Evolutionary conservation across 352 stramenopile genomes (phyloP).

Genomic region (Phytophthora sp.): DNA sequence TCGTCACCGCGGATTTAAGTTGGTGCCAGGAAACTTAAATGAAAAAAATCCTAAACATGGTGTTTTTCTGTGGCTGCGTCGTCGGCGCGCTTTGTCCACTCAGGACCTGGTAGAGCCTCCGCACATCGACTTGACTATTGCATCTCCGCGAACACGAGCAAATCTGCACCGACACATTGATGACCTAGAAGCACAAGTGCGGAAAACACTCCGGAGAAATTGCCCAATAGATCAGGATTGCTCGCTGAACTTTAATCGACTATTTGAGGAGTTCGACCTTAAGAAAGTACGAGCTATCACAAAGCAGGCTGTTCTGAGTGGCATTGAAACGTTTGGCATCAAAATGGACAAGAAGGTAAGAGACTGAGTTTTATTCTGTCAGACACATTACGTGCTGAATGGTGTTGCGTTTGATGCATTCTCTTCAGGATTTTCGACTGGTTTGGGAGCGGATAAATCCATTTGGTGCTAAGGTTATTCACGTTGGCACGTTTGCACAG

Average conservation of each 20-base stretch:
- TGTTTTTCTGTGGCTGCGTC: slow-evolving; percentile 74
- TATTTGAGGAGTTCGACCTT: slow-evolving; percentile 81
- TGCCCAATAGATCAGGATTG: slow-evolving; percentile 81
- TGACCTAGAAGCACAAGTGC: slow-evolving; percentile 72
- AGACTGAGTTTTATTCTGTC: not conserved
- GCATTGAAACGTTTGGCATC: slow-evolving; percentile 73
- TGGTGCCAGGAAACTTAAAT: slow-evolving; percentile 71
- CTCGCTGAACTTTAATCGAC: slow-evolving; percentile 68
- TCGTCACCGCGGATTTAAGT: slow-evolving; percentile 75
- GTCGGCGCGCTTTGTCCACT: slow-evolving; percentile 34
- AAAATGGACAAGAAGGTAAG: slow-evolving; percentile 80
- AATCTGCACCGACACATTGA: slow-evolving; percentile 64
- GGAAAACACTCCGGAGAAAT: slow-evolving; percentile 69
- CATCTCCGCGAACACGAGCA: slow-evolving; percentile 48
- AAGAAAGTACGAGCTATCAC: slow-evolving; percentile 65
- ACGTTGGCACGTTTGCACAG: slow-evolving; percentile 56
- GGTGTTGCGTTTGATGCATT: no score
- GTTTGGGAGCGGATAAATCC: slow-evolving; percentile 82
- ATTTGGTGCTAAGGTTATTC: slow-evolving; percentile 56
- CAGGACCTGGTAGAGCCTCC: slow-evolving; percentile 64
- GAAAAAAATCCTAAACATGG: slow-evolving; percentile 60
- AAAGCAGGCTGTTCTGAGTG: slow-evolving; percentile 50
- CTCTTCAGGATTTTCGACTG: slow-evolving; percentile 63
- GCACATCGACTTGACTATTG: slow-evolving; percentile 33
- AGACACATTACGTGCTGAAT: no score